These are phyloP conservation scores for Chytridium lagenaria DNA, from an alignment of 371 early-diverging fungal species.

Conservation along the genomic window DNA sequence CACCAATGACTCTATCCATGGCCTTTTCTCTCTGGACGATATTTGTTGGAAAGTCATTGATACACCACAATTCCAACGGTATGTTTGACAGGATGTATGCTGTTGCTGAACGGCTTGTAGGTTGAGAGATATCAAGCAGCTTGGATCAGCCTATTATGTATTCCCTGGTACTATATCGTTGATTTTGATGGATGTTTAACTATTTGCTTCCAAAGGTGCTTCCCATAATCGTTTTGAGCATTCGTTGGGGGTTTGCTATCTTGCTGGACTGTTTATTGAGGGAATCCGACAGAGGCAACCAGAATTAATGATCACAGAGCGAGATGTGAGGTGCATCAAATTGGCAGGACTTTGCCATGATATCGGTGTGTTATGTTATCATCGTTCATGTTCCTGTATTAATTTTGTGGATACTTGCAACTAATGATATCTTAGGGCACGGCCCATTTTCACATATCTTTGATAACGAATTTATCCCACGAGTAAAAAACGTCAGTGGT, in stretches of 20 bases:
- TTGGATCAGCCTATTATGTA: conserved; percentile 85
- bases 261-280: conserved; percentile 77
- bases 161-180: conserved; percentile 73
- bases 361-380: not conserved
- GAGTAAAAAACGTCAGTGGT: conserved; percentile 77
- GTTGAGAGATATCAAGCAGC: conserved; percentile 82
- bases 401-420: too few relatives aligned
- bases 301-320: conserved; percentile 75
- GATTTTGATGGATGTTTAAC: not conserved
- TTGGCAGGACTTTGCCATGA: conserved; percentile 83
- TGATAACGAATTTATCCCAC: conserved; percentile 85
- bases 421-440: conserved; percentile 56
- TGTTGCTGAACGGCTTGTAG: conserved; percentile 21
- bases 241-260: conserved; percentile 77
- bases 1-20: conserved; percentile 71
- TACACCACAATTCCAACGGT: conserved; percentile 92
- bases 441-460: conserved; percentile 96
- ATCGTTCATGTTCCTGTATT: not conserved
- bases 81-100: conserved; percentile 50
- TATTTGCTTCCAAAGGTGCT: conserved; percentile 51
- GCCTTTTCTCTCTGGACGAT: conserved; percentile 77
- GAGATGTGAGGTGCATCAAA: conserved; percentile 84
- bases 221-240: conserved; percentile 77
- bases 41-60: conserved; percentile 81
- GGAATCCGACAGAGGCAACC: conserved; percentile 76